Percentiles rank a stretch among this genome's conserved stretches.
Conservation (phyloP, 1,139 yeast genomes). For the Blastobotrys illinoisensis region DNA sequence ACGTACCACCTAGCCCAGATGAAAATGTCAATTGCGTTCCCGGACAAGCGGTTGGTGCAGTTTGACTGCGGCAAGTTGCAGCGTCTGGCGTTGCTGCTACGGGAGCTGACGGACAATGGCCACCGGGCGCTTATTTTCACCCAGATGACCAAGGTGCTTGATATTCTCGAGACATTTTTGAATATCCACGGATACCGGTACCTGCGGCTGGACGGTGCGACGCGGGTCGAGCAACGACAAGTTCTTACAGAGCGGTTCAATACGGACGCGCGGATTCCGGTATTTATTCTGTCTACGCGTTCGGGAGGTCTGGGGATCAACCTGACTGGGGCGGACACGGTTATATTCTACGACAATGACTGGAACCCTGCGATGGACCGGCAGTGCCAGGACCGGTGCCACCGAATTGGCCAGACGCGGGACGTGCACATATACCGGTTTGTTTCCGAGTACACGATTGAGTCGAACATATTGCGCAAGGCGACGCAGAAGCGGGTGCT, state of each 20-base stretch:
- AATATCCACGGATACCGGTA: conserved; percentile 93
- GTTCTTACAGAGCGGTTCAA: conserved; percentile 89
- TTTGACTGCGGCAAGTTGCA: conserved; percentile 97
- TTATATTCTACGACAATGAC: conserved; percentile 97
- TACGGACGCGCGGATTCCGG: conserved; percentile 78
- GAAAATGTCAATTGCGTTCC: conserved; percentile 87
- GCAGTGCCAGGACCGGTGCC: conserved; percentile 98
- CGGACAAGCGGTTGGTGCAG: conserved; percentile 86
- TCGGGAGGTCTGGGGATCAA: conserved; percentile 98
- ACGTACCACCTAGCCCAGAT: conserved; percentile 85
- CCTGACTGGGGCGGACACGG: conserved; percentile 97
- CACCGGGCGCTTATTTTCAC: conserved; percentile 95
- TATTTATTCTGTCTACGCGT: conserved; percentile 87
- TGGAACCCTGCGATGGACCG: conserved; percentile 99
- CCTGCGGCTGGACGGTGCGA: conserved; percentile 94
- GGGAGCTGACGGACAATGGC: conserved; percentile 74
- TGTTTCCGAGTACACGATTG: conserved; percentile 94
- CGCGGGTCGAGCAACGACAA: conserved; percentile 95
- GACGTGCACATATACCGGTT: conserved; percentile 96
- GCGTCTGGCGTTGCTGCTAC: conserved; percentile 66
- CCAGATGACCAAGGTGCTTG: conserved; percentile 96
- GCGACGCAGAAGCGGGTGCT: conserved; percentile 94
- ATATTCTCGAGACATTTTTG: conserved; percentile 85
- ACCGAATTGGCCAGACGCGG: conserved; percentile 95
- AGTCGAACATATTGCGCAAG: conserved; percentile 86